Base-by-base conservation (phyloP, 2,329 filamentous ascomycete species). In the Fusarium stilboides region DNA sequence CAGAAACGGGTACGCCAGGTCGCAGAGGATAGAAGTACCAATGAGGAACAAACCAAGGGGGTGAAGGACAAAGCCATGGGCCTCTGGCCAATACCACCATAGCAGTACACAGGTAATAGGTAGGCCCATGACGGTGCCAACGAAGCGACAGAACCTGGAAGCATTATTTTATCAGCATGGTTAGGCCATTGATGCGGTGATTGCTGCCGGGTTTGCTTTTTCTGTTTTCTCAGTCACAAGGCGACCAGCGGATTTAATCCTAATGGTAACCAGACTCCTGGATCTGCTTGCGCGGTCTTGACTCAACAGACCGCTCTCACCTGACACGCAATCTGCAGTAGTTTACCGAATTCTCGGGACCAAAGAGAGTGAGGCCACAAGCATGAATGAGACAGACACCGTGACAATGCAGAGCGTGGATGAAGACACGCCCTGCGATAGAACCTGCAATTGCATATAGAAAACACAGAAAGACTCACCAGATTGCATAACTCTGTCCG, bases 51-150 rank as follows among this genome's bases (percentile, higher is more conserved):
- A 44, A 1, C 78, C 80, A 6, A 84, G 73, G 0, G 81, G 83
- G 33, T 80, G 80, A 49, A 79, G 75, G 31, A 83, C 80, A 69
- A 84, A 87, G 13, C 78, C 80, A 69, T 86, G 82, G 2, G 83
- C 81, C 57, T 86, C 85, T 5, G 83, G 83, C 85, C 85, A 86
- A 67, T 80, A 80, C 76, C 80, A 84, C 83, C 83, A 85, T n/a
- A 83, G 73, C 43, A 84, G 66, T 10, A 74, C 73, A 53, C 80
- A 81, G 43, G 76, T 77, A 13, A 79, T 57, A 7, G 80, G 76
- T 19, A 85, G 74, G 3, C 83, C 83, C 60, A 80, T 73, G 10
- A 84, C 52, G 2, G 82, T 81, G 6, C 84, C 84, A 4, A 81
- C 57, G 14, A 80, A 78, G 51, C 84, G 80, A 33, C 78, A 81